Base-by-base conservation (phyloP, 306 rosid genomes). In the Vigna hirtella region DNA sequence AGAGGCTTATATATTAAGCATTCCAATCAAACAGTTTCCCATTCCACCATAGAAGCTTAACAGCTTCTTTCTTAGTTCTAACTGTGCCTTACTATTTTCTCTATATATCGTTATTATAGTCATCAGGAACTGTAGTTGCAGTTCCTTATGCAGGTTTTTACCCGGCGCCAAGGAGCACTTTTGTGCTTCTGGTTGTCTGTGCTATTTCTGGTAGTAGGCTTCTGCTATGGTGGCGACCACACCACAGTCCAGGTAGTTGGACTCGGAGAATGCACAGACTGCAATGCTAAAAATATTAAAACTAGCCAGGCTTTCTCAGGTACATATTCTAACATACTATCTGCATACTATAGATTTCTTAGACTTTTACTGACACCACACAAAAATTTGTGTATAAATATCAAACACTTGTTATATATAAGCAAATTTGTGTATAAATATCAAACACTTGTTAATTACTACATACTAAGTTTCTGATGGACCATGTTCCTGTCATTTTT, bases 221-320 rank as follows among this genome's bases (percentile, higher is more conserved):
- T 85, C 52, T 87, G 93, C 81, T 58, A 59, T 72, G 95, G 90
- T 72, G 95, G 90, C 70, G 86, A 82, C 56, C 88, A 83, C 26
- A 86, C 78, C 79, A 84, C 84, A 58, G 87, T 89, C 8, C 87
- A 92, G 83, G 93, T 95, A 48, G 89, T 92, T 67, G 98, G 98
- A 3, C 9, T 78, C 2, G 98, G 96, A 83, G 96, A 92, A 84
- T 95, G 98, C 49, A 81, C 90, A 51, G 98, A 92, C 62, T 92
- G 98, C 79, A 71, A 76, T 26, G 53, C 86, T 82, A 82, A 84
- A 26, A 89, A 82, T 64, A 85, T 95, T 79, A 82, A 95, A 74
- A 73, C 53, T 26, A 81, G 52, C 62, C 90, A 86, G 81, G 98
- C 93, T 30, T 90, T 90, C 71, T 81, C 95, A 82, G 98, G 98